A percentile compares a stretch with the other conserved stretches of the same genome.
Evolutionary conservation across 2,329 filamentous ascomycete genomes (phyloP).

Genomic region (Mollisia scopiformis): DNA sequence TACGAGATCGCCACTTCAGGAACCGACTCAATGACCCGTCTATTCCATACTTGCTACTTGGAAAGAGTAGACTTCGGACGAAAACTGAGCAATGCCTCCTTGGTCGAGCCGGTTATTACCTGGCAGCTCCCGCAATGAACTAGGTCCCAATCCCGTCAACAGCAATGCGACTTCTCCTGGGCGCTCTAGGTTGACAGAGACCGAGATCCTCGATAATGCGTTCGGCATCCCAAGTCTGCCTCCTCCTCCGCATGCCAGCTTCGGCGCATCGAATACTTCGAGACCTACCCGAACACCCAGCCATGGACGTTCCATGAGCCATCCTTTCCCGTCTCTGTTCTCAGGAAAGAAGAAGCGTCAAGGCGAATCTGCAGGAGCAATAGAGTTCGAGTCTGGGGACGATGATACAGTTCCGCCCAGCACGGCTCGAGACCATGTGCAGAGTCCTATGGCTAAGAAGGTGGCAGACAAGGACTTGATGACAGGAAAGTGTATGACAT

Average conservation of each 20-base stretch:
- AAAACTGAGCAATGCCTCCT: conserved; percentile 36
- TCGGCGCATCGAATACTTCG: conserved; percentile 18
- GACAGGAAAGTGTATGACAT: conserved; percentile 83
- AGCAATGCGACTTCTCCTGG: conserved; percentile 22
- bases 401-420: conserved; percentile 41
- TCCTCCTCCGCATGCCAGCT: conserved; percentile 17
- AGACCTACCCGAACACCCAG: conserved; percentile 18
- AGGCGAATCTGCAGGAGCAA: conserved; percentile 38
- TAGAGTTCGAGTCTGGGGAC: conserved; percentile 49
- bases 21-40: conserved; percentile 25
- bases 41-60: conserved; percentile 20
- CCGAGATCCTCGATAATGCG: conserved; percentile 36
- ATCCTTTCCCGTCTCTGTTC: conserved; percentile 77
- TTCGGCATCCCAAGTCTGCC: conserved; percentile 34
- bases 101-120: conserved; percentile 36
- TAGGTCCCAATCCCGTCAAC: conserved; percentile 11
- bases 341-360: conserved; percentile 58
- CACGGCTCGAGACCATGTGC: conserved; percentile 12
- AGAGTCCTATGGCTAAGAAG: conserved; percentile 36
- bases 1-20: conserved; percentile 3
- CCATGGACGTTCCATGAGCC: conserved; percentile 66
- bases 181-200: conserved; percentile 32
- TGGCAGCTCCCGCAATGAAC: conserved; percentile 31
- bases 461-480: conserved; percentile 60
- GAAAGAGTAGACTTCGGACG: conserved; percentile 13